Base-by-base conservation (phyloP, 768 basidiomycete genomes). In the Lactarius tabidus region DNA sequence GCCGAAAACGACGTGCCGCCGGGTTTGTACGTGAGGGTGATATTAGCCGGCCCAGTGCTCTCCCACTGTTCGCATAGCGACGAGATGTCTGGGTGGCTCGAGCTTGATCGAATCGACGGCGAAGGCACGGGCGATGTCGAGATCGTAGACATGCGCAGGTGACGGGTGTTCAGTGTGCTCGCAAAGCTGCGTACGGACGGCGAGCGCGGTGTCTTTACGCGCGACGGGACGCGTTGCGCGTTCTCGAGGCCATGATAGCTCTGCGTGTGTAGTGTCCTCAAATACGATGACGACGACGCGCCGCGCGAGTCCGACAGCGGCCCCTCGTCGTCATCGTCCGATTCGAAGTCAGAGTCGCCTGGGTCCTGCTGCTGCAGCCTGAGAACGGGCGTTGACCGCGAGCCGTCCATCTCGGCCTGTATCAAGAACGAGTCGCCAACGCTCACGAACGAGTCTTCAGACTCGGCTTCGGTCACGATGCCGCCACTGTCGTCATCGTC, bases 21-120 rank as follows among this genome's bases (percentile, higher is more conserved):
- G 6, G 79, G 74, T 67, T 79, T 79, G 68, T 79, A 82, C 57
- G 80, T 77, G 58, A 75, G 73, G 20, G 85, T 87, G 73, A 82
- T 77, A 69, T 85, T 85, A 41, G 85, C 86, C 10, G 87, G 85
- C 6, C 88, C 86, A 8, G 77, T 72, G 10, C 75, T 72, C 1
- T 82, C 74, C 85, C 85, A 90, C 59, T 84, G 79, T 62, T 84
- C 77, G 61, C 87, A 83, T 20, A 89, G 79, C 8, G 80, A 78
- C n/a, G 78, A 73, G 52, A 89, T 80, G 70, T 85, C 83, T 14
- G 85, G 77, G 70, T 87, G 83, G 65, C 85, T 88, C 23, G 72
- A 75, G 43, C 76, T 78, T 55, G 72, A 70, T 41, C 82, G 79
- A 20, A 86, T 76, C 10, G 81, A 79, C 1, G 85, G 84, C 6